Evolutionary conservation across 164 flowering plant genomes (phyloP).

Genomic region (Nymphaea colorata): DNA sequence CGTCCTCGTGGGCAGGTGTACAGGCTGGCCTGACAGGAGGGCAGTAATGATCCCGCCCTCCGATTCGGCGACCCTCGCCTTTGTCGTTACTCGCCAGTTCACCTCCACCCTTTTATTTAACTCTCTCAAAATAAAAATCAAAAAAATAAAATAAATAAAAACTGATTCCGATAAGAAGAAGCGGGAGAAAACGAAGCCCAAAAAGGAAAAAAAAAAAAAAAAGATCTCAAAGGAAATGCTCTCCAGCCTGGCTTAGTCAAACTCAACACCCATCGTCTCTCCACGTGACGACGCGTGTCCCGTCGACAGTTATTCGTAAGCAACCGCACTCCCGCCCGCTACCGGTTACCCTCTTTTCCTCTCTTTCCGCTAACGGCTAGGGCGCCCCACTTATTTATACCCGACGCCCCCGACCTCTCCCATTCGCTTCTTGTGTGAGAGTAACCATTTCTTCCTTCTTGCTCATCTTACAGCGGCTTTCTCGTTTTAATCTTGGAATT

Average conservation of each 20-base stretch:
- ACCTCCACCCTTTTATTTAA: background rate
- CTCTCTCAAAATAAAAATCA: background rate
- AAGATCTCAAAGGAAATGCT: slow-evolving; percentile 21
- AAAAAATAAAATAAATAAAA: background rate
- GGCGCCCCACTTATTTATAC: background rate
- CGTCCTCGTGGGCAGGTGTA: slow-evolving; percentile 20
- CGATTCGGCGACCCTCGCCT: slow-evolving; percentile 64
- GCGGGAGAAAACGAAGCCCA: too few relatives aligned
- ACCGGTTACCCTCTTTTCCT: slow-evolving; percentile 23
- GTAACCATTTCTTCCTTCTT: background rate
- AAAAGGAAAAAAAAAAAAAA: background rate
- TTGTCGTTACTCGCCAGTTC: slow-evolving; percentile 23
- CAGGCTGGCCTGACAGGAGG: slow-evolving; percentile 54
- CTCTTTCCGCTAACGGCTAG: slow-evolving; percentile 2
- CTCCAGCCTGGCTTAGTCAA: slow-evolving; percentile 61
- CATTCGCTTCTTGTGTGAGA: background rate
- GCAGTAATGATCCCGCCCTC: slow-evolving; percentile 59
- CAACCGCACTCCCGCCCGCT: slow-evolving; percentile 16
- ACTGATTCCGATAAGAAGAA: background rate
- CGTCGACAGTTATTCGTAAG: background rate
- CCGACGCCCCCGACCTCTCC: background rate
- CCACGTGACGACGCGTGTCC: slow-evolving; percentile 41
- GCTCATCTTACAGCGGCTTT: background rate
- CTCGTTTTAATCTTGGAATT: background rate
- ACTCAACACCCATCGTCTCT: slow-evolving; percentile 8